Percentiles rank a stretch among this genome's conserved stretches.
Evolutionary conservation across 192 early-diverging fungal species (phyloP).

Genomic region (Helicostylum pulchrum): DNA sequence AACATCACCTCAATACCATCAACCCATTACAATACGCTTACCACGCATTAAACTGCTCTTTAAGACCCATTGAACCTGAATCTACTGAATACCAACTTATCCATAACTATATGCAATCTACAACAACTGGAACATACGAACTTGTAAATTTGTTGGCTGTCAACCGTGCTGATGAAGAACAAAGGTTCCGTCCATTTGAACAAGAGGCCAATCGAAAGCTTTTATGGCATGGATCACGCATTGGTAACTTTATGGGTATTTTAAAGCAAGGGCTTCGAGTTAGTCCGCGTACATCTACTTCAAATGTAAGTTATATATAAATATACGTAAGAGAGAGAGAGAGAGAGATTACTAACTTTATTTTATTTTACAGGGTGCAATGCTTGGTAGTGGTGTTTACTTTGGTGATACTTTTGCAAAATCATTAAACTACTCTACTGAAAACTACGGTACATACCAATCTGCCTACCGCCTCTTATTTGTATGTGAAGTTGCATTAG

Average conservation of each 20-base stretch:
- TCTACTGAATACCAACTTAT: conserved; percentile 17
- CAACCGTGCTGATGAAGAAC: conserved; percentile 55
- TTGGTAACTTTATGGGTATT: conserved; percentile 64
- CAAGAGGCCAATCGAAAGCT: conserved; percentile 61
- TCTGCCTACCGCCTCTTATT: conserved; percentile 54
- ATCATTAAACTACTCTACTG: conserved; percentile 68
- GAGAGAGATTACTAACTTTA: neutral
- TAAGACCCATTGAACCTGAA: conserved; percentile 14
- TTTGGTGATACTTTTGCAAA: conserved; percentile 81
- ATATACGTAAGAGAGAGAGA: no score
- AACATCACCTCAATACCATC: conserved; percentile 16
- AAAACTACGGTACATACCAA: conserved; percentile 30
- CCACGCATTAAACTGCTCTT: conserved; percentile 21
- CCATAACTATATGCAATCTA: conserved; percentile 26
- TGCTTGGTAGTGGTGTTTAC: conserved; percentile 84
- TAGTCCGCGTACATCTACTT: conserved; percentile 14
- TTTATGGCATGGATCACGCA: conserved; percentile 77
- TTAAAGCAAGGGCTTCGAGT: conserved; percentile 36
- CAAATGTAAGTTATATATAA: conserved; percentile 21
- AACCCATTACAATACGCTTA: conserved; percentile 37
- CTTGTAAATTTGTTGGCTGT: conserved; percentile 53
- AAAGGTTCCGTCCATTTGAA: conserved; percentile 45
- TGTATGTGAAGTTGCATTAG: conserved; percentile 78
- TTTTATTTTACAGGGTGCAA: conserved; percentile 45
- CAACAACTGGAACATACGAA: conserved; percentile 23